Evolutionary conservation across 1,139 yeast species (phyloP).

Genomic region (Meyerozyma sp.): DNA sequence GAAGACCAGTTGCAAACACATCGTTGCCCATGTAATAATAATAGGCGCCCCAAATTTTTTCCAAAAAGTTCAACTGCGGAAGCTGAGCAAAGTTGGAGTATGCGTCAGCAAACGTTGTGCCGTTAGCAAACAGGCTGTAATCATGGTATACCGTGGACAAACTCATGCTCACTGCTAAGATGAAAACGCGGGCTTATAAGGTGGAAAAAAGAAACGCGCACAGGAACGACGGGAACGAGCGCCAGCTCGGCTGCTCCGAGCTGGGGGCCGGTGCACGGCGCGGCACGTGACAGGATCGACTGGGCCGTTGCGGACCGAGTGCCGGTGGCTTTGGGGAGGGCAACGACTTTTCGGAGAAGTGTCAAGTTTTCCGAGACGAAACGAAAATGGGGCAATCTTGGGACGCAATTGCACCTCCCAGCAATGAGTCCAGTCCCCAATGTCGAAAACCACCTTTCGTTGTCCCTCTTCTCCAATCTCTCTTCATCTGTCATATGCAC

Average conservation of each 20-base stretch:
- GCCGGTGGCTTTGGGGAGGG: no score
- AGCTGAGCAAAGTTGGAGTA: conserved; percentile 29
- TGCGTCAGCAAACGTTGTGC: conserved; percentile 32
- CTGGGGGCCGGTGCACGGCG: no score
- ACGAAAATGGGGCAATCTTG: no score
- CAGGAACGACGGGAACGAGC: background rate
- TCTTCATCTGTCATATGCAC: background rate
- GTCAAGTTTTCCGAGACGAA: no score
- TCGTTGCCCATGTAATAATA: conserved; percentile 72
- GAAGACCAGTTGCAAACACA: conserved; percentile 74
- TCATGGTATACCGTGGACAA: conserved; percentile 29
- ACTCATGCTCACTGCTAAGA: background rate
- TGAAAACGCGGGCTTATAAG: background rate
- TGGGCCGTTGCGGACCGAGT: no score
- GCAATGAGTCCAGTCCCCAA: no score
- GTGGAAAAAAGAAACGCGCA: background rate
- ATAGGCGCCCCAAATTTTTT: conserved; percentile 74
- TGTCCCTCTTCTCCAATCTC: no score
- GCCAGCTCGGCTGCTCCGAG: no score
- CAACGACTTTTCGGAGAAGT: no score
- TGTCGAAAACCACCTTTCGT: background rate
- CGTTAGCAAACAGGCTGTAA: conserved; percentile 35
- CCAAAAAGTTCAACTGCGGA: conserved; percentile 32
- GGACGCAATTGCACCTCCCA: no score
- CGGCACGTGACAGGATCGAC: no score